These are phyloP conservation scores for Chrysochromulina parva DNA, from an alignment of 78 protist genomes.

Conservation along the genomic window DNA sequence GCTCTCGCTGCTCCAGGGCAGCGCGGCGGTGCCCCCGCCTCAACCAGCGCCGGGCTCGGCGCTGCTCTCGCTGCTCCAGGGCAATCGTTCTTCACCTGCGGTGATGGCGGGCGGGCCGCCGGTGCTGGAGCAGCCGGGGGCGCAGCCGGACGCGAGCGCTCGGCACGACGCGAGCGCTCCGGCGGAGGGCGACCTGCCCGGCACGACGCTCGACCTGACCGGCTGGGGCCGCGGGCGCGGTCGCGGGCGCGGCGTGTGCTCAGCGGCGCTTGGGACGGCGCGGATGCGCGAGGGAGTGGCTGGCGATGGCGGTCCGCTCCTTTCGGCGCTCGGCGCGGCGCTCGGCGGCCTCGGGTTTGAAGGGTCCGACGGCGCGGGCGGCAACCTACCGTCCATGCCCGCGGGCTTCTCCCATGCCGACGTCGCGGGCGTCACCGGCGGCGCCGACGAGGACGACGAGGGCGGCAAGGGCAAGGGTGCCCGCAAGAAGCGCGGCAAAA, in stretches of 20 bases:
- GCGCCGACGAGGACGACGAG: too few relatives aligned
- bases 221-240: slow-evolving; percentile 3
- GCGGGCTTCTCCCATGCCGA: too few relatives aligned
- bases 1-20: neutral
- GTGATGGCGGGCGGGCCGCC: neutral
- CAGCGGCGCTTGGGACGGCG: neutral
- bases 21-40: neutral
- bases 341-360: neutral
- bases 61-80: neutral
- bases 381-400: too few relatives aligned
- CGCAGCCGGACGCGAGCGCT: neutral
- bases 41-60: too few relatives aligned
- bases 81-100: neutral
- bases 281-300: neutral
- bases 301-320: neutral
- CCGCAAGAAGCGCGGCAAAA: too few relatives aligned
- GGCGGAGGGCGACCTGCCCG: too few relatives aligned
- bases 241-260: slow-evolving; percentile 19
- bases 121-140: neutral
- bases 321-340: neutral
- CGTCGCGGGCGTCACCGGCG: neutral
- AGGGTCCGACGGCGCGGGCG: neutral
- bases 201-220: too few relatives aligned
- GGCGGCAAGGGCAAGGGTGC: too few relatives aligned
- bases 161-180: too few relatives aligned